phyloP scores from a whole-genome alignment of 2,329 filamentous ascomycete species.

The Alternaria atra region DNA sequence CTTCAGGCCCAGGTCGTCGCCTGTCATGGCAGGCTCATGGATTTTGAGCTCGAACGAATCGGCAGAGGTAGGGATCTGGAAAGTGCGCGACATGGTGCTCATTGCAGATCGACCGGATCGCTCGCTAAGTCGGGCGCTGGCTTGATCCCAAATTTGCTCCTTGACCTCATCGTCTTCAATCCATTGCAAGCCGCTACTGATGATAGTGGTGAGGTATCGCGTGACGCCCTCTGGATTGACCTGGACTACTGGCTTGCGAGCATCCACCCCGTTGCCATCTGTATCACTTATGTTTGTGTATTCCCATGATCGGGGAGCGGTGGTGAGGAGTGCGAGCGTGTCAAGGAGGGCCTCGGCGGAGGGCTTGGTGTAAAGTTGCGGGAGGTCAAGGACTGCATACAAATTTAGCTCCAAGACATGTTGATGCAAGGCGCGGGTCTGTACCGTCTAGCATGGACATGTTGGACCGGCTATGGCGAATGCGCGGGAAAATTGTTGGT shows the following conservation, averaged over 20 bases:
- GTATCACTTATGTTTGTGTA: conserved; percentile 45
- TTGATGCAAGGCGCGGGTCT: not conserved
- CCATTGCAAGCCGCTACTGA: conserved; percentile 74
- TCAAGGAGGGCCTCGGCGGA: conserved; percentile 69
- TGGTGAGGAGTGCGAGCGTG: conserved; percentile 71
- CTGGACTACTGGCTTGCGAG: conserved; percentile 40
- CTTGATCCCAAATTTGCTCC: conserved; percentile 78
- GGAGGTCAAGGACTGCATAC: conserved; percentile 73
- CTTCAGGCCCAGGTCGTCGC: conserved; percentile 89
- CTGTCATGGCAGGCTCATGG: conserved; percentile 85
- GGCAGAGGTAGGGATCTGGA: conserved; percentile 63
- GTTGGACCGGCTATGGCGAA: conserved; percentile 11
- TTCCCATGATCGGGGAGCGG: conserved; percentile 75
- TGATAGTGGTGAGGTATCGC: conserved; percentile 73
- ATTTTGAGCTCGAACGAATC: conserved; percentile 68
- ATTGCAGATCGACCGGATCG: conserved; percentile 80
- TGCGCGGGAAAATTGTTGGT: conserved; percentile 15
- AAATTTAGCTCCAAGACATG: conserved; percentile 20
- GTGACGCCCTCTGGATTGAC: conserved; percentile 62
- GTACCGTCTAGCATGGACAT: conserved; percentile 45
- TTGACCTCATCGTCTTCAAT: conserved; percentile 70
- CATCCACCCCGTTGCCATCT: conserved; percentile 8
- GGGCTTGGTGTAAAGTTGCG: conserved; percentile 83
- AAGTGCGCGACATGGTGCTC: conserved; percentile 69
- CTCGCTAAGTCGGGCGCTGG: conserved; percentile 82